These are phyloP conservation scores for Syzygium aromaticum DNA, from an alignment of 345 rosid genomes.

Conservation along the genomic window DNA sequence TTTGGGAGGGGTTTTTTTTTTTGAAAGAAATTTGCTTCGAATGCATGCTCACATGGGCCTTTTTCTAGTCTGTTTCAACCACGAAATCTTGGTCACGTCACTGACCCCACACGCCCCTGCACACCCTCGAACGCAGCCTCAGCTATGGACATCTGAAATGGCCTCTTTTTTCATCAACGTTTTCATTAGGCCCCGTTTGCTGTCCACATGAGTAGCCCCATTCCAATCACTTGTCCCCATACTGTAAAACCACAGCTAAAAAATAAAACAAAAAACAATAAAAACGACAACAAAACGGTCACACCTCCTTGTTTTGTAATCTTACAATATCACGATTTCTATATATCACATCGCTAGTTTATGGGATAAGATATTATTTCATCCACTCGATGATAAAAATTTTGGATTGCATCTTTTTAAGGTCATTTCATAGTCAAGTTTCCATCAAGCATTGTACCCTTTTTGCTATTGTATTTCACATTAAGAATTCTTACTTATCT, in stretches of 20 bases:
- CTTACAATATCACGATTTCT: neutral
- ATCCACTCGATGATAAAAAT: neutral
- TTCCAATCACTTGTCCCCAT: neutral
- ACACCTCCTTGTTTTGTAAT: neutral
- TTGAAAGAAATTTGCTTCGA: no score
- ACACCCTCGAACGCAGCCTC: neutral
- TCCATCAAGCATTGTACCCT: neutral
- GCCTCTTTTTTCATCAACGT: neutral
- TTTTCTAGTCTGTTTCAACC: neutral
- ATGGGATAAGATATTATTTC: neutral
- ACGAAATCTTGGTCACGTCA: constrained; percentile 12
- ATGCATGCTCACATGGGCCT: constrained; percentile 3
- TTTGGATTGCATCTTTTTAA: neutral
- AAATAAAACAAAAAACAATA: neutral
- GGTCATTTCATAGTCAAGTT: neutral
- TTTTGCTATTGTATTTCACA: neutral
- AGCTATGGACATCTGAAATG: neutral
- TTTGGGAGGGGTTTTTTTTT: neutral
- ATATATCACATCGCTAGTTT: neutral
- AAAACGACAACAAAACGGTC: neutral
- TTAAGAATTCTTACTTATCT: neutral
- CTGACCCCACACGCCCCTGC: neutral
- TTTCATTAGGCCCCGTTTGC: neutral
- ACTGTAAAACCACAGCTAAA: neutral
- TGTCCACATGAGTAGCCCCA: neutral